A percentile compares a stretch with the other conserved stretches of the same genome.
These are phyloP conservation scores for Pleoardoris graminearum DNA, from an alignment of 2,329 filamentous ascomycete species.

Conservation along the genomic window DNA sequence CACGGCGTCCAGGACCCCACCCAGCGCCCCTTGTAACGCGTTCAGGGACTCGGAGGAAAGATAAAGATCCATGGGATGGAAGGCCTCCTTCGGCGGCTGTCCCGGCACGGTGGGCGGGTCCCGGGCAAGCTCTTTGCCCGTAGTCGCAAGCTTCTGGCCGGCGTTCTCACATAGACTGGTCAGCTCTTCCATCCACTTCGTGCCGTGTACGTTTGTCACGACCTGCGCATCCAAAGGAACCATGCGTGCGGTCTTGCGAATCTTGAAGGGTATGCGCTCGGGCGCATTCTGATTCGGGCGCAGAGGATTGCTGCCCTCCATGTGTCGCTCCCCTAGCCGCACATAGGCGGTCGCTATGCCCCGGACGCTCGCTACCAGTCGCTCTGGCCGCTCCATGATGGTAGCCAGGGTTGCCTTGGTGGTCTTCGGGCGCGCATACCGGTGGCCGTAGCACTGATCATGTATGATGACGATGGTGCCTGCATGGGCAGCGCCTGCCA, in stretches of 20 bases:
- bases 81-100: constrained; percentile 62
- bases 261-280: constrained; percentile 74
- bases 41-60: constrained; percentile 82
- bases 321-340: constrained; percentile 79
- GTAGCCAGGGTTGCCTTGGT: constrained; percentile 70
- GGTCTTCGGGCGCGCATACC: constrained; percentile 81
- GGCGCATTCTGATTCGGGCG: constrained; percentile 65
- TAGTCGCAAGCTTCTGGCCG: constrained; percentile 74
- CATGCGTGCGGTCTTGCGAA: constrained; percentile 75
- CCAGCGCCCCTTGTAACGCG: constrained; percentile 87
- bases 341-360: constrained; percentile 89
- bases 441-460: constrained; percentile 93
- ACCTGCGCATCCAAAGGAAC: constrained; percentile 72
- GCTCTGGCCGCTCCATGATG: constrained; percentile 92
- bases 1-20: constrained; percentile 90
- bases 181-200: constrained; percentile 91
- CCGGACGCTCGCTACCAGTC: constrained; percentile 79
- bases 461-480: constrained; percentile 84
- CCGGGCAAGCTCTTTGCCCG: constrained; percentile 76
- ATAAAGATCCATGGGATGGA: constrained; percentile 91
- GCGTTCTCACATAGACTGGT: constrained; percentile 81
- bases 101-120: constrained; percentile 30
- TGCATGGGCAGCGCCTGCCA: constrained; percentile 40
- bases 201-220: constrained; percentile 89
- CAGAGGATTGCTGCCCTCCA: constrained; percentile 69